phyloP scores from a whole-genome alignment of 1,139 yeast genomes.

The Suhomyces chickasaworum region DNA sequence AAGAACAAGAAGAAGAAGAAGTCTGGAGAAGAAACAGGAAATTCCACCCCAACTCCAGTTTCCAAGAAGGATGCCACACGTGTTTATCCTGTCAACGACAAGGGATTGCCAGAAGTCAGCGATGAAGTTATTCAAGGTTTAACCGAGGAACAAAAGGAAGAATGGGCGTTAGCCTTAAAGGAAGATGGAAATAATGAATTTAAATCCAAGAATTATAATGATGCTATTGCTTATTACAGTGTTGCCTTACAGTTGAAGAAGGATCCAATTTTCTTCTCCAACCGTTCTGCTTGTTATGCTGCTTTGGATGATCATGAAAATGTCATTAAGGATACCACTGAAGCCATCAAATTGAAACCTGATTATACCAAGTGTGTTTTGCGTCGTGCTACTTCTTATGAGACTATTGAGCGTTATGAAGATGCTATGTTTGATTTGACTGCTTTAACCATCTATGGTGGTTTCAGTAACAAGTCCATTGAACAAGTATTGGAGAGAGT shows the following conservation, averaged over 20 bases:
- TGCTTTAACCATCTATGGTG: conserved; percentile 75
- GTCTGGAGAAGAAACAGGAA: conserved; percentile 19
- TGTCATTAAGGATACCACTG: conserved; percentile 84
- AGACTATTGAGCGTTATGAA: conserved; percentile 70
- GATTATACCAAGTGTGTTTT: conserved; percentile 80
- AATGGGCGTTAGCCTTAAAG: conserved; percentile 76
- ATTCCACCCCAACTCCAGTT: conserved; percentile 18
- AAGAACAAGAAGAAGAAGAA: conserved; percentile 43
- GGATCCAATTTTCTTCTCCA: conserved; percentile 90
- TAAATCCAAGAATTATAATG: conserved; percentile 65
- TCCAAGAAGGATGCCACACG: conserved; percentile 20
- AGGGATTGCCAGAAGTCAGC: conserved; percentile 60
- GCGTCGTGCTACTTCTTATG: conserved; percentile 82
- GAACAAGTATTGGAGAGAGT: conserved; percentile 88
- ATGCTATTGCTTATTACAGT: conserved; percentile 76
- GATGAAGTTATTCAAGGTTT: conserved; percentile 50
- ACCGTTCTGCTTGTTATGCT: conserved; percentile 93
- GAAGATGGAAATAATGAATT: conserved; percentile 86
- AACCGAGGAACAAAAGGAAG: conserved; percentile 57
- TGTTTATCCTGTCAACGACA: conserved; percentile 49
- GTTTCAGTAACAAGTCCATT: conserved; percentile 74
- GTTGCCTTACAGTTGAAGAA: conserved; percentile 72
- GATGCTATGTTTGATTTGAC: conserved; percentile 94
- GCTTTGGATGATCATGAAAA: conserved; percentile 77
- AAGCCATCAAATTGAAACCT: conserved; percentile 82